These are phyloP conservation scores for Sutorius eximius DNA, from an alignment of 1,284 basidiomycete species.

Conservation along the genomic window DNA sequence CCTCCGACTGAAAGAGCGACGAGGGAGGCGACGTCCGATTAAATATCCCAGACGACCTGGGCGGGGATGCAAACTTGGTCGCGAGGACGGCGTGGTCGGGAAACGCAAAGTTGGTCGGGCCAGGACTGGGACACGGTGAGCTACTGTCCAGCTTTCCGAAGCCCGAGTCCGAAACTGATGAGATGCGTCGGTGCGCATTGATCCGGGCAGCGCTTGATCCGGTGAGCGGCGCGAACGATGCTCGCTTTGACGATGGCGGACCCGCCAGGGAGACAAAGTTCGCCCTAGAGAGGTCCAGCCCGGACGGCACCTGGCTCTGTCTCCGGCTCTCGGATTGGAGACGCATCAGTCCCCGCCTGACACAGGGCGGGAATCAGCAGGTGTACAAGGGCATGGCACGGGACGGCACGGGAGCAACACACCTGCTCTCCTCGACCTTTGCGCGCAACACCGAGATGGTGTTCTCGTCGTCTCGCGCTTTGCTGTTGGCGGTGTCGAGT, in stretches of 20 bases:
- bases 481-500: constrained; percentile 56
- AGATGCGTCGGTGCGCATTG: constrained; percentile 62
- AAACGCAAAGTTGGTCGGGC: constrained; percentile 30
- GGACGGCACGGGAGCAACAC: constrained; percentile 20
- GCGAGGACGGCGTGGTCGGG: constrained; percentile 22
- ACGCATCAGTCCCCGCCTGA: constrained; percentile 84
- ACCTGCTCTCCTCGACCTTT: constrained; percentile 92
- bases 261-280: constrained; percentile 38
- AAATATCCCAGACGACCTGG: constrained; percentile 51
- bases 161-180: constrained; percentile 61
- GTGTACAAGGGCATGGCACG: not conserved
- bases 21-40: constrained; percentile 46
- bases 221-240: constrained; percentile 70
- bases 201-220: constrained; percentile 48
- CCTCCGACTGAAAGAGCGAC: constrained; percentile 34
- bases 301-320: constrained; percentile 51
- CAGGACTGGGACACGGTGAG: constrained; percentile 34
- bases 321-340: constrained; percentile 81
- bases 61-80: constrained; percentile 21
- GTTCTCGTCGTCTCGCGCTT: constrained; percentile 77
- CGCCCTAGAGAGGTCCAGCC: constrained; percentile 57
- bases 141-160: constrained; percentile 34
- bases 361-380: not conserved
- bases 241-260: constrained; percentile 59
- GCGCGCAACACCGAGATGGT: constrained; percentile 76